A percentile compares a stretch with the other conserved stretches of the same genome.
phyloP scores from a whole-genome alignment of 2,329 filamentous ascomycete species.

The Botrytis hyacinthi region DNA sequence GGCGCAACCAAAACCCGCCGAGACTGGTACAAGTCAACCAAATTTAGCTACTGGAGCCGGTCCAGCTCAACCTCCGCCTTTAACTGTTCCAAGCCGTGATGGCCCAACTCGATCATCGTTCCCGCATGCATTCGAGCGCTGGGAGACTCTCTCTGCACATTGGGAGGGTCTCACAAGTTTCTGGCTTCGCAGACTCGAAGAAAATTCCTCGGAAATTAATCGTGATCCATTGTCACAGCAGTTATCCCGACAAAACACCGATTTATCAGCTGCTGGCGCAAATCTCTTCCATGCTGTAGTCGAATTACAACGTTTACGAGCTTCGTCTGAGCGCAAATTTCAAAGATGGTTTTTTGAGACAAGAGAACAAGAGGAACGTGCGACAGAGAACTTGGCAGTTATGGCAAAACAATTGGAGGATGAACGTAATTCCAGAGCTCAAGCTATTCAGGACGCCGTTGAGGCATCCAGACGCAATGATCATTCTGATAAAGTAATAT shows the following conservation, averaged over 20 bases:
- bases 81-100: conserved; percentile 11
- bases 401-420: conserved; percentile 72
- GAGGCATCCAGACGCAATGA: conserved; percentile 66
- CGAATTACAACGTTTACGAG: conserved; percentile 87
- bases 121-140: conserved; percentile 94
- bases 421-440: conserved; percentile 68
- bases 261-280: conserved; percentile 93
- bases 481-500: conserved; percentile 72
- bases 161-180: conserved; percentile 98
- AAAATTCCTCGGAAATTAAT: conserved; percentile 82
- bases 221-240: conserved; percentile 82
- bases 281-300: conserved; percentile 98
- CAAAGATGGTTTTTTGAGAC: conserved; percentile 99
- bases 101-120: conserved; percentile 65
- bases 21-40: conserved; percentile 23
- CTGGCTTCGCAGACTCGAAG: conserved; percentile 90
- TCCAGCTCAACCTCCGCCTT: conserved; percentile 21
- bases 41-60: neutral
- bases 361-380: conserved; percentile 78
- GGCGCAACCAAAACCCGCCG: conserved; percentile 28
- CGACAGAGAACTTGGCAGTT: conserved; percentile 77
- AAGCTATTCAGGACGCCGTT: conserved; percentile 64
- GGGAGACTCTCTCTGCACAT: conserved; percentile 94
- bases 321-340: conserved; percentile 95
- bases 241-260: conserved; percentile 89